Evolutionary conservation across 208 protist species (phyloP), one percentile per base, ranked within the genome.

Genomic region (Angomonas ambiguus): DNA sequence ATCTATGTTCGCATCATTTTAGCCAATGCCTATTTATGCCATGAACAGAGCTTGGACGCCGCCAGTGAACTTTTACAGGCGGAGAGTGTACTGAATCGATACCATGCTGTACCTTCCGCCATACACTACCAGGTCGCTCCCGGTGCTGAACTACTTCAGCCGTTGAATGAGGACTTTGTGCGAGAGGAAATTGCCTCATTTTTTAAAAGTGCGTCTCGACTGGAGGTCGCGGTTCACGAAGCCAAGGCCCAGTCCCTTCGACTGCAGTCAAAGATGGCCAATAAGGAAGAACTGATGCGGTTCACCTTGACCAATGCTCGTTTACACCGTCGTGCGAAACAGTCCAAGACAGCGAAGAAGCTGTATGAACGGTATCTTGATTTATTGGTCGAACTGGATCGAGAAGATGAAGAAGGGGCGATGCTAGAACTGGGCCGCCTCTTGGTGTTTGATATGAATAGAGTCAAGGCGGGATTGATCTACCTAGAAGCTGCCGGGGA

Each of bases 351-450:
- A 13, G 28, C 24, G 5, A n/a, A 59, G 53, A 59, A 59, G 25
- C 53, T 59, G 25, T 59, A 32, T 31, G 53, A 59, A 28, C 13
- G 11, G 24, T 59, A 33, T 28, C 28, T 59, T 22, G 53, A 59
- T 28, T 20, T 13, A 13, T 28, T 59, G 10, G 53, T 59, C 20
- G 28, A n/a, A 13, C 53, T 18, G 3, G 11, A 31, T n/a, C 27
- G 28, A 4, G 53, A 59, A 13, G 53, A 59, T 28, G 4, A n/a
- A 2, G 53, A 59, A 13, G 1, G 16, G 6, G 53, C 28, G 20
- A 59, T 59, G 53, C 53, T 59, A 2, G 53, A 59, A 28, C 25
- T 59, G 53, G 53, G 53, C 4, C 13, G 58, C 28, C 38, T 59
- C 27, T 16, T 59, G 24, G 53, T 28, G 24, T 59, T 32, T 28